These are phyloP conservation scores for Zymoseptoria passerinii DNA, from an alignment of 2,329 filamentous ascomycete species.

Conservation along the genomic window DNA sequence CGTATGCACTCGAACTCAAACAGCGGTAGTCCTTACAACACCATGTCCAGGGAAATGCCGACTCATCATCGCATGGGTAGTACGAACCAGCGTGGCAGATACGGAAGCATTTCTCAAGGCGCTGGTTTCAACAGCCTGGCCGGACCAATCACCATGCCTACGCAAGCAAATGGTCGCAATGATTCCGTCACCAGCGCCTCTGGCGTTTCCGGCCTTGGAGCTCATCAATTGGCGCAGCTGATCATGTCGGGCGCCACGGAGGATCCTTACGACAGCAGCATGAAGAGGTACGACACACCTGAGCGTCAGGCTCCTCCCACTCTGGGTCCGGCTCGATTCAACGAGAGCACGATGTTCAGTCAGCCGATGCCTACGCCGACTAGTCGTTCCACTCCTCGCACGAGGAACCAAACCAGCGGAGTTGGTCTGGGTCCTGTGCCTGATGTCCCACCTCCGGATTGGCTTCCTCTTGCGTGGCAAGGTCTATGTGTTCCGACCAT, in stretches of 20 bases:
- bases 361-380: not conserved
- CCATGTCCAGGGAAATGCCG: not conserved
- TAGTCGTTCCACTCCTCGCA: not conserved
- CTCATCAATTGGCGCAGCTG: slow-evolving; percentile 4
- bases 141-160: not conserved
- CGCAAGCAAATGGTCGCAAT: not conserved
- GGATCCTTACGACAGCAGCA: slow-evolving; percentile 12
- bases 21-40: not conserved
- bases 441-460: slow-evolving; percentile 6
- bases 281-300: slow-evolving; percentile 8
- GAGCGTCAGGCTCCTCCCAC: slow-evolving; percentile 6
- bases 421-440: not conserved
- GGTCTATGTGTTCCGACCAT: slow-evolving; percentile 19
- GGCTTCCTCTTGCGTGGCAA: slow-evolving; percentile 11
- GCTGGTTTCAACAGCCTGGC: not conserved
- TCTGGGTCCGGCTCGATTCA: slow-evolving; percentile 19
- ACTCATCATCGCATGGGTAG: not conserved
- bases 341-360: slow-evolving; percentile 16
- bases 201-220: not conserved
- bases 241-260: slow-evolving; percentile 14
- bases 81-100: not conserved
- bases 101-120: not conserved
- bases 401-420: not conserved
- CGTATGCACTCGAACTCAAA: not conserved
- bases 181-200: not conserved